Base-by-base conservation (phyloP, 2,329 filamentous ascomycete genomes). In the Graphilbum ipis-grandicollis region DNA sequence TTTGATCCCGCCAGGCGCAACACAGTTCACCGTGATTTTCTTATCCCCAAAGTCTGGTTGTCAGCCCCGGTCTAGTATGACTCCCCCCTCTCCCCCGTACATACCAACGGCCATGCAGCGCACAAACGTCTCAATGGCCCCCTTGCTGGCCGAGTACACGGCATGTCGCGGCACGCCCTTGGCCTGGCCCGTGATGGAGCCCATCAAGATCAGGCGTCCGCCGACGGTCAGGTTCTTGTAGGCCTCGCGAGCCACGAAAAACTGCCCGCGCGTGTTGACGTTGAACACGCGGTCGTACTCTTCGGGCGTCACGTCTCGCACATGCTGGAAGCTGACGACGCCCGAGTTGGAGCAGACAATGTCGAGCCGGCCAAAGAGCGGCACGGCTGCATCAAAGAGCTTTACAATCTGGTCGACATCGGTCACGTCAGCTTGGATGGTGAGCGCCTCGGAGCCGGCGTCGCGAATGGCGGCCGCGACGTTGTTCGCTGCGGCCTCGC, bases 201-300 rank as follows among this genome's bases (percentile, higher is more conserved):
- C 64, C 68, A 74, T 77, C 38, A 77, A 59, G 46, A 78, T 68
- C 34, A 78, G 59, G 13, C 72, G 62, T n/a, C 73, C 73, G 39
- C 71, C 67, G 35, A 70, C 56, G 52, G 70, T 65, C 25, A 77
- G 62, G 50, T 73, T 56, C 52, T 69, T 67, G 60, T 71, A 75
- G 17, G 72, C 71, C 31, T 69, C 66, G 47, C 71, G 67, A 6
- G 68, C 70, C 25, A 75, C 68, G 51, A 75, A 75, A 56, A 73
- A 74, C 52, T 74, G 70, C 8, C 67, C 70, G 15, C 66, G 56
- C 3, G 69, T 60, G 52, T 75, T 74, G 46, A 74, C 52, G 56
- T 62, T 65, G 57, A 75, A 71, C 33, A 73, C 68, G 40, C 71
- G 66, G 51, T 75, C 70, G 51, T 65, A 74, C 50, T 72, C 71